Evolutionary conservation across 108 stramenopile species (phyloP), one percentile per base, ranked within the genome.

Genomic region (Thalassiosira profunda): DNA sequence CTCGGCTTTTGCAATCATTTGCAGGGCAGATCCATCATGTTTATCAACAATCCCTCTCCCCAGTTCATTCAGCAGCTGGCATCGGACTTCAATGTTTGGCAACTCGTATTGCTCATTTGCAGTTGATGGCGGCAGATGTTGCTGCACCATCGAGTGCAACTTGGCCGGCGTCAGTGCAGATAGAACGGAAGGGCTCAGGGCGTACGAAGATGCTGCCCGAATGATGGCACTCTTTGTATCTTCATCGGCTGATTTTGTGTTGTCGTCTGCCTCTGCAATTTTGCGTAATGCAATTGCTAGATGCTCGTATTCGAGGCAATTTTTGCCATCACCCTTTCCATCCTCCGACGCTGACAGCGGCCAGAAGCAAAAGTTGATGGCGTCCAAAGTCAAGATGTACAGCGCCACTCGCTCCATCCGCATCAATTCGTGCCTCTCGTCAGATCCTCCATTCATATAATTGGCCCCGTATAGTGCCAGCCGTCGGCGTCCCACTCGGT

Each of bases 351-450:
- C 25, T 41, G 72, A 35, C 37, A 53, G 31, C 1, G 96, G 96
- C 96, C 96, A 97, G 65, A 97, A 97, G 42, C 96, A 97, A 83
- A 97, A 97, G 54, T 97, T 97, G 45, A 97, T 90, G 58, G 94
- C 91, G 82, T 97, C 96, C 79, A 97, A 51, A 3, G 91, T 83
- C 58, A 97, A 63, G 24, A 97, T 81, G 44, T 95, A 97, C 5
- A 94, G 60, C 10, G 87, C 88, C 14, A 92, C 83, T 30, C 93
- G 79, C 56, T 92, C 90, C 60, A 81, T 67, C 23, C 86, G 63
- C 76, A 70, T 63, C 37, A 69, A 45, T 30, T 58, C 55, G 26
- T 57, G 18, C 2, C 21, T 21, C 3, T 74, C 38, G 8, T 54
- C 26, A n/a, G 23, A 63, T 47, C 42, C 63, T 59, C 12, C 24